Evolutionary conservation across 345 rosid genomes (phyloP).

Genomic region (Heritiera littoralis): DNA sequence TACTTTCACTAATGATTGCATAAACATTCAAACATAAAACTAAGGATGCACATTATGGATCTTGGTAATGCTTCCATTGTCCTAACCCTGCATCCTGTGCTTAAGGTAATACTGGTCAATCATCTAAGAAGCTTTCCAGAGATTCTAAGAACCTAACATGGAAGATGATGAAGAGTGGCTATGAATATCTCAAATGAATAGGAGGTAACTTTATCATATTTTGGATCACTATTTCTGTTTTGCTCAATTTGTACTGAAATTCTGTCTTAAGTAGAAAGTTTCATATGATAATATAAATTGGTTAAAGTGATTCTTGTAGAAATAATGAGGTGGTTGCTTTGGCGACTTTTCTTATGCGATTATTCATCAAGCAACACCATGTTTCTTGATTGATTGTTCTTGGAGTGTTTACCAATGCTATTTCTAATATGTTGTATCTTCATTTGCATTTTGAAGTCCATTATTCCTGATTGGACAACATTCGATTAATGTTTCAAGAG

Average conservation of each 20-base stretch:
- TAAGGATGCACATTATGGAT: too few species aligned
- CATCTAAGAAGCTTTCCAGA: constrained; percentile 31
- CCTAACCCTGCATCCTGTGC: background rate
- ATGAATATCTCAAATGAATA: constrained; percentile 57
- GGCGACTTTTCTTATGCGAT: too few species aligned
- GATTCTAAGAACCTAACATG: constrained; percentile 34
- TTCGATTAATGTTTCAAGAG: too few species aligned
- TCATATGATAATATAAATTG: background rate
- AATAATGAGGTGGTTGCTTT: too few species aligned
- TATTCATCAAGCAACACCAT: too few species aligned
- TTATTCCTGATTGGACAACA: background rate
- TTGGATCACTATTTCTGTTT: background rate
- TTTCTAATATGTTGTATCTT: too few species aligned
- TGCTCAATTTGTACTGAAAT: background rate
- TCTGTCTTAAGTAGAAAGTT: background rate
- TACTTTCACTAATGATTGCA: background rate
- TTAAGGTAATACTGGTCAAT: constrained; percentile 35
- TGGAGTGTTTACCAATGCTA: too few species aligned
- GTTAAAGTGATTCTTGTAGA: too few species aligned
- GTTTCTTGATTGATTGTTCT: too few species aligned
- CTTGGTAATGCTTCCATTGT: background rate
- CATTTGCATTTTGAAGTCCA: too few species aligned
- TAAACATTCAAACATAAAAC: too few species aligned
- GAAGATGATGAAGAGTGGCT: constrained; percentile 64
- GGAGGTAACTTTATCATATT: constrained; percentile 45